A percentile compares a stretch with the other conserved stretches of the same genome.
Conservation (phyloP, 2,329 filamentous ascomycete genomes). For the Xylariaceae sp. region DNA sequence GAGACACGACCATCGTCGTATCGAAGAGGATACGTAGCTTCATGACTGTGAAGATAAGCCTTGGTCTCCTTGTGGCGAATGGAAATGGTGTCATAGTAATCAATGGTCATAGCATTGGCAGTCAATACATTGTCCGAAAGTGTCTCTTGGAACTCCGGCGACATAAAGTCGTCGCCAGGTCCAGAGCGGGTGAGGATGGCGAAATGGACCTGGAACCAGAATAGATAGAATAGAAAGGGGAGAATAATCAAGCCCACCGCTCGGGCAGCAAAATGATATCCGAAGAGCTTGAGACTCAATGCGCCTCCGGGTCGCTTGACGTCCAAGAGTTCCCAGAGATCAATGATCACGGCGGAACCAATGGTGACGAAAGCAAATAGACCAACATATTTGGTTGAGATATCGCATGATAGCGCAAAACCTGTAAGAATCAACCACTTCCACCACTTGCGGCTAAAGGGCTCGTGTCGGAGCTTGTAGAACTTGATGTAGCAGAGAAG, state of each 20-base stretch:
- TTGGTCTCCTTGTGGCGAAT: conserved; percentile 97
- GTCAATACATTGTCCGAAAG: conserved; percentile 92
- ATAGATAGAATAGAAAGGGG: conserved; percentile 95
- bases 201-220: conserved; percentile 99
- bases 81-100: conserved; percentile 85
- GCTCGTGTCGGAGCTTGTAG: conserved; percentile 86
- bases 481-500: conserved; percentile 93
- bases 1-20: conserved; percentile 98
- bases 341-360: conserved; percentile 86
- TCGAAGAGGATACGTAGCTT: conserved; percentile 80
- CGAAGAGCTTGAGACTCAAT: conserved; percentile 73
- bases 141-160: conserved; percentile 94
- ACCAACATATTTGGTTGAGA: conserved; percentile 97
- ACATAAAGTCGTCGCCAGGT: conserved; percentile 98
- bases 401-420: conserved; percentile 91
- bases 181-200: conserved; percentile 81
- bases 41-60: conserved; percentile 89
- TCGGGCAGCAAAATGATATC: conserved; percentile 84
- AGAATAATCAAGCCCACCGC: conserved; percentile 81
- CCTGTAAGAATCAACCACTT: conserved; percentile 97
- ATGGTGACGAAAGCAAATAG: conserved; percentile 96
- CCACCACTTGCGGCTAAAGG: conserved; percentile 98
- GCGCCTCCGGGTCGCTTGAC: conserved; percentile 77
- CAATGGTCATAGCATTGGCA: conserved; percentile 74
- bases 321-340: conserved; percentile 91